Evolutionary conservation across 1,284 basidiomycete species (phyloP).

Genomic region (Trichosporon ovoides): DNA sequence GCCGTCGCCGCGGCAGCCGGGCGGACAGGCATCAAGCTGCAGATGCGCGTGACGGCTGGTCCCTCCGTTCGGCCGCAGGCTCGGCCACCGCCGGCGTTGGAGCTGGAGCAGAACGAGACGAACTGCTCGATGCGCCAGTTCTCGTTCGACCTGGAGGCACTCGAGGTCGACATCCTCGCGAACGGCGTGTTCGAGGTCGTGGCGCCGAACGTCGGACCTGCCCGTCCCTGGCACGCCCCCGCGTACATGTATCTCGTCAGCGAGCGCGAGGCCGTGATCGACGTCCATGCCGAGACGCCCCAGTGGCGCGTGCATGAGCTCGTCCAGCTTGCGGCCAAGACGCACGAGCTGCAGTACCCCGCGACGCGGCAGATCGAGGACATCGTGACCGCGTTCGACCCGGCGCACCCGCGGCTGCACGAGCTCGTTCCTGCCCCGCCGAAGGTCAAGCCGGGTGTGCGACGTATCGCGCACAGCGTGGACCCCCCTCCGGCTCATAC

Average conservation of each 20-base stretch:
- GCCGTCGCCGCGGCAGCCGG: not conserved
- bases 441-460: not conserved
- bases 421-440: slow-evolving; percentile 1
- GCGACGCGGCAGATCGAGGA: not conserved
- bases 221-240: not conserved
- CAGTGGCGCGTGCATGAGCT: slow-evolving; percentile 1
- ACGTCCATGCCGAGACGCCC: not conserved
- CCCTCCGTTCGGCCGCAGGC: not conserved
- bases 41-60: not conserved
- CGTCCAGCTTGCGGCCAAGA: not conserved
- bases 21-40: slow-evolving; percentile 3
- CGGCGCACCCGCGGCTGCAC: not conserved
- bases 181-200: slow-evolving; percentile 5
- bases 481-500: not conserved
- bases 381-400: slow-evolving; percentile 3
- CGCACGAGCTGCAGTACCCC: slow-evolving; percentile 3
- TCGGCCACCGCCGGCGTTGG: not conserved
- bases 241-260: slow-evolving; percentile 1
- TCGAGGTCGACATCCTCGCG: not conserved
- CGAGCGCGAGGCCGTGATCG: not conserved
- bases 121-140: not conserved
- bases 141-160: not conserved
- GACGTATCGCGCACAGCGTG: not conserved
- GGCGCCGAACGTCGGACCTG: not conserved
- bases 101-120: not conserved